A percentile compares a stretch with the other conserved stretches of the same genome.
Evolutionary conservation across 768 basidiomycete species (phyloP).

Genomic region (Russula vinacea): DNA sequence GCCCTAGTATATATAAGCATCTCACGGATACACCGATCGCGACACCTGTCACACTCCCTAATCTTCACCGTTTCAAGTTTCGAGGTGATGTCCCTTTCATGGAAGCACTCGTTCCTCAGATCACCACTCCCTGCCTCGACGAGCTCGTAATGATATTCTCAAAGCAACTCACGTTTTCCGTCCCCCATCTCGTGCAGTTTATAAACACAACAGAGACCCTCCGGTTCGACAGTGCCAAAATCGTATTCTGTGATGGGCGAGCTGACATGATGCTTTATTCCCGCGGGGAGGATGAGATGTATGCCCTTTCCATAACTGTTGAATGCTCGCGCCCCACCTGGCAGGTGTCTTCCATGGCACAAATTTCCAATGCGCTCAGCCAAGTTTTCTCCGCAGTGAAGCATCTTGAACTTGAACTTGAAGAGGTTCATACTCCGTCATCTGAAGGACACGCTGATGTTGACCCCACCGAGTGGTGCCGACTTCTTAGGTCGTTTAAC

Average conservation of each 20-base stretch:
- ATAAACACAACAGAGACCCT: not conserved
- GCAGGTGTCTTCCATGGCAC: not conserved
- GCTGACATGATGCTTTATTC: not conserved
- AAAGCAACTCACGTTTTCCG: not conserved
- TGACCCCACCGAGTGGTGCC: too few relatives aligned
- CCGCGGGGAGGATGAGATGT: not conserved
- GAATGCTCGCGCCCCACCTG: not conserved
- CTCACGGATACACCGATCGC: too few relatives aligned
- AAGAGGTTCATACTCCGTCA: too few relatives aligned
- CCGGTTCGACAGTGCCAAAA: not conserved
- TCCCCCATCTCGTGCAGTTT: not conserved
- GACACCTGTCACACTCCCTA: not conserved
- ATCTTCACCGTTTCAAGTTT: not conserved
- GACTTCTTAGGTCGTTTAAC: too few relatives aligned
- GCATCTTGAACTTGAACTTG: too few relatives aligned
- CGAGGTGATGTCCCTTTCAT: not conserved
- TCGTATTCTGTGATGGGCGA: not conserved
- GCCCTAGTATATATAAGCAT: not conserved
- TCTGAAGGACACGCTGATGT: too few relatives aligned
- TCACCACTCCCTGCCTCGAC: not conserved
- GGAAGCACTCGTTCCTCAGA: not conserved
- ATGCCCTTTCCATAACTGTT: not conserved
- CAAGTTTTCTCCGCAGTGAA: not conserved
- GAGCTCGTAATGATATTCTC: not conserved
- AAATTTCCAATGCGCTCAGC: not conserved